A percentile compares a stretch with the other conserved stretches of the same genome.
phyloP scores from a whole-genome alignment of 768 basidiomycete species.

The Tremella fuciformis region DNA sequence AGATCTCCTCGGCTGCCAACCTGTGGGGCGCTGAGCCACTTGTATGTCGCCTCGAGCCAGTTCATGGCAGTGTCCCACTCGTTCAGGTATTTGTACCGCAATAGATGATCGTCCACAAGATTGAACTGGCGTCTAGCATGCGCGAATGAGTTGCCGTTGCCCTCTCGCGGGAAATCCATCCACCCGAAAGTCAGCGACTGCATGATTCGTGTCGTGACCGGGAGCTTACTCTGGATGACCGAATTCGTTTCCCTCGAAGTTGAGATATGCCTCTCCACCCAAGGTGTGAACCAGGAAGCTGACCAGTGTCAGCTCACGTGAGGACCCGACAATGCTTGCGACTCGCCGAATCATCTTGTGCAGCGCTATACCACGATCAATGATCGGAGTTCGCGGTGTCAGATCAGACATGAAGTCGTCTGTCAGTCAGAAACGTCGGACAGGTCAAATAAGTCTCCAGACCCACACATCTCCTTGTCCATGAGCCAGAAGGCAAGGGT shows the following conservation, averaged over 20 bases:
- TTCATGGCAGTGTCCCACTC: slow-evolving; percentile 94
- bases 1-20: slow-evolving; percentile 53
- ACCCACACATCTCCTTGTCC: slow-evolving; percentile 99
- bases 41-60: slow-evolving; percentile 68
- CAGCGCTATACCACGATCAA: slow-evolving; percentile 82
- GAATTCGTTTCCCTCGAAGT: slow-evolving; percentile 98
- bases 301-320: slow-evolving; percentile 2
- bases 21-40: slow-evolving; percentile 80
- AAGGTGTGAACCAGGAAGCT: slow-evolving; percentile 87
- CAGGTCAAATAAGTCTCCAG: neutral
- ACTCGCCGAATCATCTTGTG: slow-evolving; percentile 96
- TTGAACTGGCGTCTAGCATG: slow-evolving; percentile 98
- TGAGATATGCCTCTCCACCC: slow-evolving; percentile 95
- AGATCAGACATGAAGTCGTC: slow-evolving; percentile 94
- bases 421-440: slow-evolving; percentile 40
- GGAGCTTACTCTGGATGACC: slow-evolving; percentile 91
- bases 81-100: slow-evolving; percentile 93
- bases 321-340: neutral
- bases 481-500: slow-evolving; percentile 98
- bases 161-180: slow-evolving; percentile 98
- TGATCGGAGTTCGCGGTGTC: slow-evolving; percentile 72
- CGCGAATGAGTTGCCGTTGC: slow-evolving; percentile 93
- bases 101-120: slow-evolving; percentile 73
- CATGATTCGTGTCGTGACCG: too few relatives aligned
- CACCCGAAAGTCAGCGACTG: slow-evolving; percentile 57